Conservation (phyloP, 345 rosid genomes). For the Salix koriyanagi region DNA sequence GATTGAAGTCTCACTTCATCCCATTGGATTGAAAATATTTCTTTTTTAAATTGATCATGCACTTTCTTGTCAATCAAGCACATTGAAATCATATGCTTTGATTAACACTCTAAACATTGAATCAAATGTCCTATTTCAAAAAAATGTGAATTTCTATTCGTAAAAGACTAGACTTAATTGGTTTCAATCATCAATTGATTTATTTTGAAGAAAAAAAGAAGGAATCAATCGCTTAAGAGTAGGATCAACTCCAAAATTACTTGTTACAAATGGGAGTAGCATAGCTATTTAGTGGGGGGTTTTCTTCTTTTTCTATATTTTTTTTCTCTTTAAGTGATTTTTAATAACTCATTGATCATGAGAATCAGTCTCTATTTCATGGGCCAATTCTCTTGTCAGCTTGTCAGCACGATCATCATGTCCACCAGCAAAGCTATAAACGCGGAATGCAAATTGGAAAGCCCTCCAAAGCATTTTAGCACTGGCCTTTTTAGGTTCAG, state of each 20-base stretch:
- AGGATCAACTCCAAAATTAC: background rate
- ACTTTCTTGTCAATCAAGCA: too few relatives aligned
- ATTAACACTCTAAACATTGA: too few relatives aligned
- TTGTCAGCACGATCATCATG: constrained; percentile 78
- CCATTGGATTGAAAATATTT: too few relatives aligned
- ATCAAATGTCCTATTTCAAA: too few relatives aligned
- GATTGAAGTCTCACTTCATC: too few relatives aligned
- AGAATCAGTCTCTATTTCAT: constrained; percentile 63
- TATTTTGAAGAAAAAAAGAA: background rate
- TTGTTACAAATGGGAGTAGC: background rate
- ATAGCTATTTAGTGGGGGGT: background rate
- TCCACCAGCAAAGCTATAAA: constrained; percentile 82
- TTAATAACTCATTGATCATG: constrained; percentile 24
- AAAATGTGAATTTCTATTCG: too few relatives aligned
- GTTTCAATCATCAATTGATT: background rate
- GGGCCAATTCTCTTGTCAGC: constrained; percentile 73
- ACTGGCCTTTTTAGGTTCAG: constrained; percentile 26
- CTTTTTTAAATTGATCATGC: too few relatives aligned
- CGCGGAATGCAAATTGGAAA: constrained; percentile 79
- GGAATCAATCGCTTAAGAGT: background rate
- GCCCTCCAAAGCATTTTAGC: constrained; percentile 75
- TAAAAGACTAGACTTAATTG: too few relatives aligned
- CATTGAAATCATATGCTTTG: too few relatives aligned
- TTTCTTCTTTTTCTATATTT: too few relatives aligned
- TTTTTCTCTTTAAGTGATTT: background rate